Evolutionary conservation across 495 filamentous ascomycete genomes (phyloP), one percentile per base, ranked within the genome.

Genomic region (Aspergillus cavernicola): DNA sequence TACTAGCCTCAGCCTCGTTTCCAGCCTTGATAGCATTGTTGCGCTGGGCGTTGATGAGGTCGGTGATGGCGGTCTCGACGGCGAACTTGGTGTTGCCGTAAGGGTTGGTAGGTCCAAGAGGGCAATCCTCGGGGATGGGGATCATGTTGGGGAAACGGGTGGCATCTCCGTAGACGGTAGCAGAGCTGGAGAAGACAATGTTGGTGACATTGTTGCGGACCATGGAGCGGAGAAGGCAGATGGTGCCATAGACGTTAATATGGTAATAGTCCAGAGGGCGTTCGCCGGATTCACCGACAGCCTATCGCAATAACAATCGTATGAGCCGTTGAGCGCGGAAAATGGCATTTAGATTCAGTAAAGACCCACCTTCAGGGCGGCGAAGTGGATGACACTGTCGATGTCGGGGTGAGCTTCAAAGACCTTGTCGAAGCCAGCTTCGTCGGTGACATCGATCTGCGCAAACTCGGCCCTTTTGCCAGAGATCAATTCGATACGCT

Each of bases 141-240:
- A 98, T 97, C 95, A 98, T 97, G 77, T 95, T 86, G 60, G 86
- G 84, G 72, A 96, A 87, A 69, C 89, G 89, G 42, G 95, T 98
- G 43, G 95, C 93, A 73, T 98, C 93, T 54, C 93, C 93, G 66
- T 98, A 98, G 66, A 98, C 93, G 58, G 93, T 96, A 26, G 91
- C 91, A 7, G 91, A 96, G 64, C 83, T 96, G 46, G 92, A 96
- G 77, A 98, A 98, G 69, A 98, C 93, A 59, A 98, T 95, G 77
- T 96, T 97, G 76, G 81, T 80, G 55, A 97, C 91, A 76, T 92
- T 85, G 75, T 96, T 81, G 66, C 81, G 83, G 61, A 82, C 80
- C 93, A 97, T 97, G 57, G 85, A 85, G 44, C 85, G 81, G 43
- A 98, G 83, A 23, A 98, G 87, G 66, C 83, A 82, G 68, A 98